Base-by-base conservation (phyloP, 495 filamentous ascomycete species). In the Neurospora sp. region DNA sequence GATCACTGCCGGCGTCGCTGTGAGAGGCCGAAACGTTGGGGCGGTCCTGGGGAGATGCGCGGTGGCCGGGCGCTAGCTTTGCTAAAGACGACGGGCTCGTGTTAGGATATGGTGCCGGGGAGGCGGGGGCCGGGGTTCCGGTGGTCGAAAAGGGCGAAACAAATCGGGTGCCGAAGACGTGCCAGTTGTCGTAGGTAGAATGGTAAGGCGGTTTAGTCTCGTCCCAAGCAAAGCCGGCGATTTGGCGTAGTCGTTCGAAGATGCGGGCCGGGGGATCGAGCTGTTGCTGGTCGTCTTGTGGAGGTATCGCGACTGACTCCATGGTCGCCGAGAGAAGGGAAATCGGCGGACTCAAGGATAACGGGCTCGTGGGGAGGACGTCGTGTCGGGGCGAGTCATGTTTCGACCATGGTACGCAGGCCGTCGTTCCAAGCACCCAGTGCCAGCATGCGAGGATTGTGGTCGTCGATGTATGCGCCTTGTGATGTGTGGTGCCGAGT, bases 151-250 rank as follows among this genome's bases (percentile, higher is more conserved):
- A 80, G 6, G 82, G 81, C 74, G 83, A 83, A 74, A 85, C 78
- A 68, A 84, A 84, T 68, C 83, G 80, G 38, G 83, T 83, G 72
- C 85, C 85, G 70, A 80, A 85, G 69, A 86, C 76, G 70, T 86
- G 83, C 85, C 92, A 94, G 81, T 91, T 91, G 76, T 91, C 91
- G 80, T 94, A 94, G 73, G 88, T 91, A n/a, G 92, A 92, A 81
- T 93, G 92, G 76, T 91, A 90, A n/a, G 91, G 91, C 73, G 85
- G 85, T 74, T 82, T 81, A 3, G 87, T 84, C 73, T 91, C 90
- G 81, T 93, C 90, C 91, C 92, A 94, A 16, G 86, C 89, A 79
- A 92, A 94, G 39, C 91, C 91, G 37, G 90, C 85, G 73, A 94
- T 82, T 74, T 92, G 89, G 73, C 87, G 86, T 75, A 94, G 83